These are phyloP conservation scores for Ceratocystis albifundus DNA, from an alignment of 2,329 filamentous ascomycete genomes.

Conservation along the genomic window DNA sequence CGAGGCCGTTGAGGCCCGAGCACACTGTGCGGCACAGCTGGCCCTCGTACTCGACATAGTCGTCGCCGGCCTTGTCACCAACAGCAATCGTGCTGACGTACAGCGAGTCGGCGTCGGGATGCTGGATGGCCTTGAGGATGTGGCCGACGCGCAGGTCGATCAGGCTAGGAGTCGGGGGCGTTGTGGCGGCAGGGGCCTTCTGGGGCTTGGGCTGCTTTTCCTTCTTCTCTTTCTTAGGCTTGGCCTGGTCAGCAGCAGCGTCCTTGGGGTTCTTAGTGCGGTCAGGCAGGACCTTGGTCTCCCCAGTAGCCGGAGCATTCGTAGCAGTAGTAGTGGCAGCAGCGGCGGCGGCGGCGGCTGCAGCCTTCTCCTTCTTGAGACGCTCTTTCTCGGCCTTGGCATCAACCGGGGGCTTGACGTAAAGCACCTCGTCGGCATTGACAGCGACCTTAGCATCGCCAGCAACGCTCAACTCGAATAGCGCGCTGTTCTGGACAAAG, in stretches of 20 bases:
- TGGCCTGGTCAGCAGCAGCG: constrained; percentile 33
- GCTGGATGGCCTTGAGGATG: constrained; percentile 89
- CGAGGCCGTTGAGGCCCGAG: constrained; percentile 85
- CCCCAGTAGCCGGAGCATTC: constrained; percentile 35
- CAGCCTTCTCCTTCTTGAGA: constrained; percentile 90
- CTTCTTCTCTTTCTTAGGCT: constrained; percentile 48
- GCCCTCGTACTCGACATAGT: constrained; percentile 83
- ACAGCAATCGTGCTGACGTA: constrained; percentile 93
- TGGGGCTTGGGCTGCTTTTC: constrained; percentile 70
- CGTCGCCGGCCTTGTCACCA: constrained; percentile 77
- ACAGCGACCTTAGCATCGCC: constrained; percentile 66
- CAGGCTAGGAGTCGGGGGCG: constrained; percentile 67
- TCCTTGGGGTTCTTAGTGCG: constrained; percentile 54
- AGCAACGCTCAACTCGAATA: constrained; percentile 58
- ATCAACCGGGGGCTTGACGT: constrained; percentile 79
- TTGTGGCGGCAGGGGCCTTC: constrained; percentile 55
- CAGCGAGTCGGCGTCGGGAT: constrained; percentile 92
- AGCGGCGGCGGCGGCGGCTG: no score
- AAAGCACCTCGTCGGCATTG: constrained; percentile 67
- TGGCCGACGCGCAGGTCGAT: constrained; percentile 96
- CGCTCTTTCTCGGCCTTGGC: constrained; percentile 93
- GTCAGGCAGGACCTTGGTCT: constrained; percentile 43
- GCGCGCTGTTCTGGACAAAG: constrained; percentile 82
- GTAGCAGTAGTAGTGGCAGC: constrained; percentile 45
- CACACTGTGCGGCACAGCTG: constrained; percentile 90